Percentiles rank a stretch among this genome's conserved stretches.
Conservation (phyloP, 2,329 filamentous ascomycete species). For the Ophiostoma quercus region DNA sequence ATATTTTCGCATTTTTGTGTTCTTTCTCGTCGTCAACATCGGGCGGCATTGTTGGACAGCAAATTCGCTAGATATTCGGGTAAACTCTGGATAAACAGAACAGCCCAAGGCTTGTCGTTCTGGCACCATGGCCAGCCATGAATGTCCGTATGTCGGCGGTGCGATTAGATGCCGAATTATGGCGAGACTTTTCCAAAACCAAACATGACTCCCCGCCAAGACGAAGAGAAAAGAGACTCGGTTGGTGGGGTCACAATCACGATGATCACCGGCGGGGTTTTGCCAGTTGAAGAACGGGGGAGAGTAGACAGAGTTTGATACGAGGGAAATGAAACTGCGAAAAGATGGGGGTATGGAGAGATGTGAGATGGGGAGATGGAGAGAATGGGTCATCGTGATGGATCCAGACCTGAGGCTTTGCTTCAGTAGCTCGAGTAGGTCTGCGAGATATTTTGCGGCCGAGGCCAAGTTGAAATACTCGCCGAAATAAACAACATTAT, state of each 20-base stretch:
- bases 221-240: neutral
- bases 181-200: neutral
- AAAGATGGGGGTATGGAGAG: neutral
- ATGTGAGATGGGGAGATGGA: neutral
- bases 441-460: neutral
- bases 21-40: too few species aligned
- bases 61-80: neutral
- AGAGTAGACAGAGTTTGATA: neutral
- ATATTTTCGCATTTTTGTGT: neutral
- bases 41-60: too few species aligned
- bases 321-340: neutral
- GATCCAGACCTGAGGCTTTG: neutral
- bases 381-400: neutral
- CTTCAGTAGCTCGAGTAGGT: neutral
- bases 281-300: neutral
- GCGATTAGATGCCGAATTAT: neutral
- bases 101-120: neutral
- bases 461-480: neutral
- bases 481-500: neutral
- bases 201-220: neutral
- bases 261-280: conserved; percentile 5
- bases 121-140: neutral
- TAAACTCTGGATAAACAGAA: neutral
- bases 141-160: neutral
- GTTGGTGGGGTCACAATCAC: neutral